These are phyloP conservation scores for Candida yuanshanica DNA, from an alignment of 805 yeast species.

Conservation along the genomic window DNA sequence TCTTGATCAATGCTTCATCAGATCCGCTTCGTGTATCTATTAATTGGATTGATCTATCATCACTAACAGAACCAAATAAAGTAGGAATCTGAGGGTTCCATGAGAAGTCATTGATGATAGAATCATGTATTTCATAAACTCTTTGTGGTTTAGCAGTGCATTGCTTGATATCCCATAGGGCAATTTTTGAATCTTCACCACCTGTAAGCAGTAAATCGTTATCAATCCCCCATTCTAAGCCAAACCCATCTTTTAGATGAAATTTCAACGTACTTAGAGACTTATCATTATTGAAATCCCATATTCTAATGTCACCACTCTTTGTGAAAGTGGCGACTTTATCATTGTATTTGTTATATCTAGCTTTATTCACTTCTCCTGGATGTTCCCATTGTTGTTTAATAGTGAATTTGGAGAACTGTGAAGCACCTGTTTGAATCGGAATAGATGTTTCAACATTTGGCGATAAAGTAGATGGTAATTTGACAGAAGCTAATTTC, in stretches of 20 bases:
- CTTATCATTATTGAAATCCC: slow-evolving; percentile 24
- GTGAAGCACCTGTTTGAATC: slow-evolving; percentile 25
- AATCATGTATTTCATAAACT: slow-evolving; percentile 41
- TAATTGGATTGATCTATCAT: slow-evolving; percentile 56
- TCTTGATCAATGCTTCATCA: slow-evolving; percentile 33
- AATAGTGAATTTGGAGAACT: slow-evolving; percentile 34
- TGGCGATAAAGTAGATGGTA: slow-evolving; percentile 43
- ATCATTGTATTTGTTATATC: slow-evolving; percentile 32
- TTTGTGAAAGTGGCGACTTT: slow-evolving; percentile 22
- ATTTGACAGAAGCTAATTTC: slow-evolving; percentile 30
- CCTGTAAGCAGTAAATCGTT: slow-evolving; percentile 51
- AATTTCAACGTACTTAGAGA: slow-evolving; percentile 33
- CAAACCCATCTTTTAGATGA: slow-evolving; percentile 65
- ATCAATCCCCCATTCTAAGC: slow-evolving; percentile 60
- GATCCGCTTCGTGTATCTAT: slow-evolving; percentile 46
- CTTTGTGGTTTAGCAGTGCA: slow-evolving; percentile 37
- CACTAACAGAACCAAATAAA: slow-evolving; percentile 66
- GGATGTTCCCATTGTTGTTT: slow-evolving; percentile 45
- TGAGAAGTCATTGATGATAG: slow-evolving; percentile 62
- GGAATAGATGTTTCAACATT: slow-evolving; percentile 21
- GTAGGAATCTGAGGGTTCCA: slow-evolving; percentile 41
- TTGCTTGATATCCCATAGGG: slow-evolving; percentile 58
- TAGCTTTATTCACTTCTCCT: slow-evolving; percentile 57
- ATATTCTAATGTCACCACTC: slow-evolving; percentile 44
- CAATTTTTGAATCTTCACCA: slow-evolving; percentile 60